Evolutionary conservation across 306 rosid species (phyloP), one percentile per base, ranked within the genome.

Genomic region (Prunus padus): DNA sequence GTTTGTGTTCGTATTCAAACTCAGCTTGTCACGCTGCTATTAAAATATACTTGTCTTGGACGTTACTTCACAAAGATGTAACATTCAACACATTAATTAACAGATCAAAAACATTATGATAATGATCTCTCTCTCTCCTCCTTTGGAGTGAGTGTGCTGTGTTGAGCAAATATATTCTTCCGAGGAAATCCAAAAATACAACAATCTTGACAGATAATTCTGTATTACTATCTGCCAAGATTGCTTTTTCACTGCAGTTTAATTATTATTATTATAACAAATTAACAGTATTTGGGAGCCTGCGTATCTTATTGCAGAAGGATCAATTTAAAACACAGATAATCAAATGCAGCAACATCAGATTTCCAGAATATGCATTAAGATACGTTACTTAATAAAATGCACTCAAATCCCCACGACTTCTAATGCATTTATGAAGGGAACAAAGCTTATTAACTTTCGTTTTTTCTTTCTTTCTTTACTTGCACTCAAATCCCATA

Each of bases 1-100:
- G 25, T 57, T 75, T 7, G 14, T n/a, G 25, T 57, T 75, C 28
- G 45, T 49, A 66, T 85, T 74, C 86, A 79, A 79, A 68, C 66
- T 22, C 69, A 11, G 9, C 71, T 56, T 78, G 19, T 65, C 77
- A 73, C 46, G 47, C 60, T 23, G 57, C 12, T 55, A 25, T 40
- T 20, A 64, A 49, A 31, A 51, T 65, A 23, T 44, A 12, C 59
- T 73, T 73, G 30, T 73, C 77, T 45, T 59, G 46, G 14, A 61
- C 77, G 69, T 26, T 42, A 60, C 77, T 60, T 73, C 69, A 60
- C 8, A 31, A 3, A 16, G 67, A 15, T 59, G 26, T 42, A 40
- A 12, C 66, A 72, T 57, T 55, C 49, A 57, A 15, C 55, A 37
- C 50, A 57, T 44, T 26, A 72, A 11, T 25, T 25, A n/a, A 22